Percentiles rank a stretch among this genome's conserved stretches.
phyloP scores from a whole-genome alignment of 176 grass and related monocot species.

The Cocos nucifera region DNA sequence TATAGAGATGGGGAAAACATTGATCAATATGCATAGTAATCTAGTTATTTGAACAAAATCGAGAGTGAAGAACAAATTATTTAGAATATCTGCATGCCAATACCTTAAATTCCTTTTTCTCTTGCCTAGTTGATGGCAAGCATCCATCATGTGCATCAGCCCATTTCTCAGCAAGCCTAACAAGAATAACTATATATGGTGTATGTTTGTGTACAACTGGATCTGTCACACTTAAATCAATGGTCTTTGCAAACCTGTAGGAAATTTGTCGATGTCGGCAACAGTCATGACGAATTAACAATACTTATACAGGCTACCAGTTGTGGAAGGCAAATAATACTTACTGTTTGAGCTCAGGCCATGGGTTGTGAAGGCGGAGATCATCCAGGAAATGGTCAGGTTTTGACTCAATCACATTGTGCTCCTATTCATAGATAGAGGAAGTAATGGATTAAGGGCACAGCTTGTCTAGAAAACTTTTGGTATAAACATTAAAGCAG shows the following conservation, averaged over 20 bases:
- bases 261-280: conserved; percentile 1
- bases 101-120: conserved; percentile 98
- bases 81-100: too few species aligned
- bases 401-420: conserved; percentile 76
- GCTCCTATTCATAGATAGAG: conserved; percentile 44
- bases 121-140: conserved; percentile 81
- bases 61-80: neutral
- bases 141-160: conserved; percentile 53
- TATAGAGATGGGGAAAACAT: conserved; percentile 22
- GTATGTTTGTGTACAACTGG: conserved; percentile 91
- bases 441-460: conserved; percentile 9
- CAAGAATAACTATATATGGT: conserved; percentile 82
- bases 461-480: too few species aligned
- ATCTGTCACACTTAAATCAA: conserved; percentile 73
- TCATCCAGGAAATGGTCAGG: conserved; percentile 98
- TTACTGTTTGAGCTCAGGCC: conserved; percentile 88
- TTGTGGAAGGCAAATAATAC: conserved; percentile 6
- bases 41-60: conserved; percentile 2
- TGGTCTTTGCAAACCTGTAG: conserved; percentile 62
- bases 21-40: conserved; percentile 17
- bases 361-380: conserved; percentile 79
- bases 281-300: neutral
- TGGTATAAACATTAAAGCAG: too few species aligned
- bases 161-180: conserved; percentile 82
- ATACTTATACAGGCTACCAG: neutral